These are phyloP conservation scores for Spathaspora hagerdaliae DNA, from an alignment of 805 yeast species.

Conservation along the genomic window DNA sequence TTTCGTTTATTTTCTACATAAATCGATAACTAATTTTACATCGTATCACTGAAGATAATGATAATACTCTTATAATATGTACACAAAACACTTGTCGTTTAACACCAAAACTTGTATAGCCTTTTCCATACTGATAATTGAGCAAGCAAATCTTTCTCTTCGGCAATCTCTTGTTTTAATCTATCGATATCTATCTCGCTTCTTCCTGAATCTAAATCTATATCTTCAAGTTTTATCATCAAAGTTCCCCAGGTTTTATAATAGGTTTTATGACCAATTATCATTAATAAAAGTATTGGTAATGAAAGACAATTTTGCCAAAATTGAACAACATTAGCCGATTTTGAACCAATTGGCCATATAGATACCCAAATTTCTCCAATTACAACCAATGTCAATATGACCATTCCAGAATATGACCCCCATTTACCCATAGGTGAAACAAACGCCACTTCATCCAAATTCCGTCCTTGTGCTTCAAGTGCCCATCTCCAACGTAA, in stretches of 20 bases:
- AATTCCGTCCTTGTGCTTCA: conserved; percentile 28
- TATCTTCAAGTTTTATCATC: conserved; percentile 28
- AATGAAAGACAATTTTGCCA: conserved; percentile 51
- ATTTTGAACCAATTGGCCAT: conserved; percentile 27
- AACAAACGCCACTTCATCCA: conserved; percentile 33
- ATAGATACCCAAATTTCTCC: conserved; percentile 39
- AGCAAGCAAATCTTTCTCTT: conserved; percentile 25
- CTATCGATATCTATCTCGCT: conserved; percentile 31
- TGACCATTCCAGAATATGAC: conserved; percentile 28
- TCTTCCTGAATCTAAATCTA: conserved; percentile 44
- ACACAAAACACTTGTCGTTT: neutral
- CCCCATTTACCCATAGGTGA: conserved; percentile 37
- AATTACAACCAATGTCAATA: conserved; percentile 29
- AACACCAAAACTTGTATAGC: conserved; percentile 31
- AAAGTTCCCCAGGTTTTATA: conserved; percentile 25
- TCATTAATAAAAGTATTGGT: conserved; percentile 42
- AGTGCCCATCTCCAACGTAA: conserved; percentile 40
- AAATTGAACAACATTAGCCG: conserved; percentile 34
- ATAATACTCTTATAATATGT: no score
- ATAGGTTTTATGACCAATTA: conserved; percentile 38
- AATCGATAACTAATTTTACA: no score
- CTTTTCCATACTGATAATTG: conserved; percentile 23
- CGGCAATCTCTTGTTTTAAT: conserved; percentile 40
- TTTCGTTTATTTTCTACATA: no score
- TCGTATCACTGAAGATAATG: no score